A percentile compares a stretch with the other conserved stretches of the same genome.
Conservation (phyloP, 2,329 filamentous ascomycete genomes). For the Nigrospora sphaerica region DNA sequence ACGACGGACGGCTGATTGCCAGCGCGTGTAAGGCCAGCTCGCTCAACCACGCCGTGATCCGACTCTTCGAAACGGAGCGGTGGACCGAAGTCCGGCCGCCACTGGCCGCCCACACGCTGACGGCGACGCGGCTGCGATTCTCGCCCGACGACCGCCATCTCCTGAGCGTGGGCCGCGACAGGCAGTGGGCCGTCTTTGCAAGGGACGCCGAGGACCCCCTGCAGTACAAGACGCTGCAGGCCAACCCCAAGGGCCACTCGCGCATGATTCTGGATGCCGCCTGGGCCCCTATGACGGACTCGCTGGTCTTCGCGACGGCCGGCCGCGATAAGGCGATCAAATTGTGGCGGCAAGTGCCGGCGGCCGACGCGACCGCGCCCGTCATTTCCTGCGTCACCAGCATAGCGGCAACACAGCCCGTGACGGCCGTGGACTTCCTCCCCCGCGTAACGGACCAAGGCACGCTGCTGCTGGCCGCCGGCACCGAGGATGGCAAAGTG, state of each 20-base stretch:
- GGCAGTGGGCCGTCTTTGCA: constrained; percentile 82
- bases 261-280: constrained; percentile 87
- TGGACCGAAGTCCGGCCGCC: constrained; percentile 87
- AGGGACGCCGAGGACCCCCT: constrained; percentile 12
- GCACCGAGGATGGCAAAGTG: constrained; percentile 47
- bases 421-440: constrained; percentile 67
- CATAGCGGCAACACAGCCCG: constrained; percentile 49
- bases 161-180: constrained; percentile 83
- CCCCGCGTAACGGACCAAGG: constrained; percentile 20
- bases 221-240: constrained; percentile 51
- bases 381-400: constrained; percentile 46
- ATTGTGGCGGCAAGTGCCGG: constrained; percentile 45
- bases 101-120: constrained; percentile 78
- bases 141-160: constrained; percentile 66
- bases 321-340: constrained; percentile 83
- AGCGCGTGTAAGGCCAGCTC: constrained; percentile 92
- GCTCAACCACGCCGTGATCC: constrained; percentile 87
- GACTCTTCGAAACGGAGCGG: constrained; percentile 76
- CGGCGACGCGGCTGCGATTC: constrained; percentile 77
- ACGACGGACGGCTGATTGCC: constrained; percentile 70
- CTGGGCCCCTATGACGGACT: constrained; percentile 60
- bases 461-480: constrained; percentile 42
- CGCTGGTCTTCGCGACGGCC: constrained; percentile 69
- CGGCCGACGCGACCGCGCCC: constrained; percentile 4
- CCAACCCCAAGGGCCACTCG: constrained; percentile 78